Evolutionary conservation across 225 moss, liverwort and hornwort species (phyloP), one percentile per base, ranked within the genome.

Genomic region (Straminergon stramineum): DNA sequence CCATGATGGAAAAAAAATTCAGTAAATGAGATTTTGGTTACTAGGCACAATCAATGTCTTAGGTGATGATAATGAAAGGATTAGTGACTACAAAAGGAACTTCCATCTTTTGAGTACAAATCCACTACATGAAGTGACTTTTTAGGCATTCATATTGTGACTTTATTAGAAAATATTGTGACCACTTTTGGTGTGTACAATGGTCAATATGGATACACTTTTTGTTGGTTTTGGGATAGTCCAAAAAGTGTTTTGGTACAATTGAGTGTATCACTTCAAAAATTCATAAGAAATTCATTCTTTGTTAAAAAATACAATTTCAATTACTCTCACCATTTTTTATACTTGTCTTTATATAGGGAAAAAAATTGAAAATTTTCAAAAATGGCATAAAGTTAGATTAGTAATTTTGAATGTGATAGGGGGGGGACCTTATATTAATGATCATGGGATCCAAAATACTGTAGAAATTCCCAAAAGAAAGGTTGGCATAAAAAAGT

Each of bases 1-100:
- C 0, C 0, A 2, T 9, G 2, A 6, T 6, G n/a, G n/a, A 55
- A 9, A 0, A 48, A 48, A 48, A 48, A 48, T 37, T 55, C 12
- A 56, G 16, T 37, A 56, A 78, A 26, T 56, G 37, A 79, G 13
- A 11, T 37, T 79, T 79, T 10, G n/a, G 0, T 8, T 53, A 35
- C 15, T 10, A 2, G 5, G 1, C 0, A 8, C 8, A 34, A 34
- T 53, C 22, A 55, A 77, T 53, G 22, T 35, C 9, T 14, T 9
- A 35, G 8, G 5, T 77, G 35, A 53, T 0, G 3, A 5, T 8
- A 13, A 2, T 22, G 2, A 3, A 77, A 13, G 22, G 14, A 53
- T 53, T 14, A 75, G 15, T 15, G 1, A 55, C 6, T 1, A 3
- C 8, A 15, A 77, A 35, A 55, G 0, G 3, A 55, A 23, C 1